A percentile compares a stretch with the other conserved stretches of the same genome.
Evolutionary conservation across 2,329 filamentous ascomycete genomes (phyloP).

Genomic region (Penicillium capsulatum): DNA sequence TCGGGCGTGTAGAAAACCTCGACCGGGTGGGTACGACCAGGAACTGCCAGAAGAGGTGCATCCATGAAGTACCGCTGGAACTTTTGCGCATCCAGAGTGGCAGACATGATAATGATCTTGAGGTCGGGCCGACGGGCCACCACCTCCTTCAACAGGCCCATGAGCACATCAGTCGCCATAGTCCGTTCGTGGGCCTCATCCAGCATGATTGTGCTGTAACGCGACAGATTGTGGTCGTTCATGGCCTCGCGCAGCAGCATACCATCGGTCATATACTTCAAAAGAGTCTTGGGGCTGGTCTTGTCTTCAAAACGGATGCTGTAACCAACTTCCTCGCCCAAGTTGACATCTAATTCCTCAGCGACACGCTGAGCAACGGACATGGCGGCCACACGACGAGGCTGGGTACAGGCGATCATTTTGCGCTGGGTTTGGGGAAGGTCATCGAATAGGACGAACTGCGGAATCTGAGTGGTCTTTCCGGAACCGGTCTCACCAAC

Average conservation of each 20-base stretch:
- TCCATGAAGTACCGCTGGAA: constrained; percentile 97
- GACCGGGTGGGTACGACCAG: constrained; percentile 90
- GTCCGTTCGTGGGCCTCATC: constrained; percentile 98
- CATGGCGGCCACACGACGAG: constrained; percentile 96
- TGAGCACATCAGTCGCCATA: constrained; percentile 92
- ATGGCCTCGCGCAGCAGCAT: constrained; percentile 96
- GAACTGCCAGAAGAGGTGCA: constrained; percentile 87
- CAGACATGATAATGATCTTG: constrained; percentile 99
- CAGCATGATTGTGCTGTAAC: constrained; percentile 96
- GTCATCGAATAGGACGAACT: constrained; percentile 97
- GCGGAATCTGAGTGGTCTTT: constrained; percentile 98
- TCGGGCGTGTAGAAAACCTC: constrained; percentile 98
- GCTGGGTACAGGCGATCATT: constrained; percentile 95
- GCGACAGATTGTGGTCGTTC: constrained; percentile 84
- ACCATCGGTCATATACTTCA: constrained; percentile 99
- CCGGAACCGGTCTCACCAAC: constrained; percentile 98
- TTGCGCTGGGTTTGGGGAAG: constrained; percentile 80
- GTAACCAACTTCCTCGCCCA: constrained; percentile 95
- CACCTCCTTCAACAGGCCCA: constrained; percentile 92
- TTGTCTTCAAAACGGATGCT: constrained; percentile 98
- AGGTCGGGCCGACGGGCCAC: constrained; percentile 76
- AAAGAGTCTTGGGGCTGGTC: constrained; percentile 78
- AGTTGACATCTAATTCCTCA: constrained; percentile 86
- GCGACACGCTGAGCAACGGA: constrained; percentile 97
- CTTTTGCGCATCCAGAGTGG: constrained; percentile 94